Conservation (phyloP, 805 yeast species). For the Hanseniaspora vineae region DNA sequence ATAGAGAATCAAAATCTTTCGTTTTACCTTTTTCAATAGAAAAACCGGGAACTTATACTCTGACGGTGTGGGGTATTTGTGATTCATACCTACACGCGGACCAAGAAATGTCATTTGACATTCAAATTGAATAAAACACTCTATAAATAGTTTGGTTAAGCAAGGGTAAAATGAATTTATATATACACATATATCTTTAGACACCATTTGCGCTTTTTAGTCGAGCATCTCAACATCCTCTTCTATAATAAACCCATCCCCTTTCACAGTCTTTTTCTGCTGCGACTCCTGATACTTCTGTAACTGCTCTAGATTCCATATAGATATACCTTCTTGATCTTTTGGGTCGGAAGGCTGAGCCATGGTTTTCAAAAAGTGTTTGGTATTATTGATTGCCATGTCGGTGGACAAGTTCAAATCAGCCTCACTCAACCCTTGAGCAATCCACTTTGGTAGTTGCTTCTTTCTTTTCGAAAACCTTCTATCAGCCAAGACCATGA, state of each 20-base stretch:
- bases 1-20: slow-evolving; percentile 39
- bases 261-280: slow-evolving; percentile 11
- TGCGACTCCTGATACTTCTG: slow-evolving; percentile 44
- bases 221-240: slow-evolving; percentile 10
- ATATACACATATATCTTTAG: too few species aligned
- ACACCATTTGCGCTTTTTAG: too few species aligned
- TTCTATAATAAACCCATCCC: slow-evolving; percentile 2
- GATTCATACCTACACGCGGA: slow-evolving; percentile 92
- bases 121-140: slow-evolving; percentile 26
- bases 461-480: slow-evolving; percentile 75
- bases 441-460: slow-evolving; percentile 95
- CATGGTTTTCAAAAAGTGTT: slow-evolving; percentile 78
- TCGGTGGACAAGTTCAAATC: slow-evolving; percentile 89
- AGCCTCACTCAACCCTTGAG: slow-evolving; percentile 83
- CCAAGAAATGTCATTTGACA: slow-evolving; percentile 52
- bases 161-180: too few species aligned
- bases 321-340: slow-evolving; percentile 89
- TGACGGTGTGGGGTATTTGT: slow-evolving; percentile 77
- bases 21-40: slow-evolving; percentile 46
- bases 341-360: slow-evolving; percentile 87
- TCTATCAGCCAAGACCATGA: slow-evolving; percentile 94
- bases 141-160: neutral
- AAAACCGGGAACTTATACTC: slow-evolving; percentile 42
- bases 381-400: slow-evolving; percentile 93
- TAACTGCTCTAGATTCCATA: slow-evolving; percentile 73